phyloP scores from a whole-genome alignment of 2,329 filamentous ascomycete genomes.

The Fusarium floridanum region DNA sequence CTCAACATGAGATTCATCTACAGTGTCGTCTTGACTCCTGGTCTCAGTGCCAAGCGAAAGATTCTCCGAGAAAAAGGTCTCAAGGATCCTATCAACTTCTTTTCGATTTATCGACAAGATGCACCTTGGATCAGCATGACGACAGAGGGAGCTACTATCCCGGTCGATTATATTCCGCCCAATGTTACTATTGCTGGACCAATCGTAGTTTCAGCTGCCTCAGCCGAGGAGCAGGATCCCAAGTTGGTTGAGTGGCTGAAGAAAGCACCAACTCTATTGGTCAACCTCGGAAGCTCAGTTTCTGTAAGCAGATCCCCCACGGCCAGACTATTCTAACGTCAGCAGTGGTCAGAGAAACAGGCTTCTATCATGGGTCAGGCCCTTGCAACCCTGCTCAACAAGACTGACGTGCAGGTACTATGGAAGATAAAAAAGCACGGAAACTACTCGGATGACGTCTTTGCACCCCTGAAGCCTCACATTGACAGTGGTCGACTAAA shows the following conservation, averaged over 20 bases:
- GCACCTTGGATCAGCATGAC: constrained; percentile 49
- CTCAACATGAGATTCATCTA: constrained; percentile 50
- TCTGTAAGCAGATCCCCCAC: constrained; percentile 1
- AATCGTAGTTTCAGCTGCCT: constrained; percentile 55
- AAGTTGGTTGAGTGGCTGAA: constrained; percentile 59
- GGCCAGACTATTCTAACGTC: neutral
- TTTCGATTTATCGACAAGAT: constrained; percentile 43
- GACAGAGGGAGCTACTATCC: constrained; percentile 37
- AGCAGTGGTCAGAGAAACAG: constrained; percentile 8
- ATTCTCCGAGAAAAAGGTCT: constrained; percentile 39
- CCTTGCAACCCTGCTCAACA: constrained; percentile 43
- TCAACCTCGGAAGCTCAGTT: constrained; percentile 60
- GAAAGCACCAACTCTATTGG: constrained; percentile 57
- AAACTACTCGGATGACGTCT: constrained; percentile 26
- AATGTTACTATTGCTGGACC: constrained; percentile 55
- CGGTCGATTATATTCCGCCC: constrained; percentile 46
- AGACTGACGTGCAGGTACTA: constrained; percentile 47
- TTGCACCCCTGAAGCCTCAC: constrained; percentile 26
- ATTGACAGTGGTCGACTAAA: constrained; percentile 38
- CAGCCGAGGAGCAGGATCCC: constrained; percentile 56
- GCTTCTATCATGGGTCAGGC: constrained; percentile 36
- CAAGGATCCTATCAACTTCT: constrained; percentile 38
- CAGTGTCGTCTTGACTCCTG: constrained; percentile 45
- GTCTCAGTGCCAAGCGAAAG: constrained; percentile 38
- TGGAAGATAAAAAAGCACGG: constrained; percentile 49